Conservation (phyloP, 2,329 filamentous ascomycete genomes). For the Ophiostoma triangulosporum region DNA sequence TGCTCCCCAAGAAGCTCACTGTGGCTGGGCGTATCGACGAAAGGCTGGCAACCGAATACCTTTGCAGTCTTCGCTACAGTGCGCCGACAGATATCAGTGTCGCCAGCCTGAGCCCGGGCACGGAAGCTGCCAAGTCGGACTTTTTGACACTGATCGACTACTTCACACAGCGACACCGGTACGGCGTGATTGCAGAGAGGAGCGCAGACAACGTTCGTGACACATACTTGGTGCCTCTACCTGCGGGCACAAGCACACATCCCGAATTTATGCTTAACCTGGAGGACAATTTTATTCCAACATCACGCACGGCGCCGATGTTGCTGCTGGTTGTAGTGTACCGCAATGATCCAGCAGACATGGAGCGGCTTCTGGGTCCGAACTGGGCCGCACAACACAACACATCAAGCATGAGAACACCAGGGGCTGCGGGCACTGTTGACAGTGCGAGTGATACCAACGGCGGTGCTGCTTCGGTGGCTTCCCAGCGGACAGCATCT, state of each 20-base stretch:
- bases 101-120: constrained; percentile 53
- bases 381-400: constrained; percentile 18
- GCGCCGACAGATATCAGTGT: constrained; percentile 74
- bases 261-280: constrained; percentile 83
- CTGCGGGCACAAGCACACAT: constrained; percentile 53
- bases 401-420: background rate
- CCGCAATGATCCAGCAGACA: constrained; percentile 39
- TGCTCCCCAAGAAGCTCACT: constrained; percentile 57
- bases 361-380: constrained; percentile 25
- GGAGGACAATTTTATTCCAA: constrained; percentile 69
- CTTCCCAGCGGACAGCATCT: background rate
- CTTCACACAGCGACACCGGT: constrained; percentile 68
- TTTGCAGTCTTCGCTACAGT: constrained; percentile 75
- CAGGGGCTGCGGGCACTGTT: background rate
- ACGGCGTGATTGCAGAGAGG: constrained; percentile 75
- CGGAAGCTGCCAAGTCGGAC: constrained; percentile 42
- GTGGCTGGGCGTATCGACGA: constrained; percentile 73
- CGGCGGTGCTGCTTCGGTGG: constrained; percentile 6
- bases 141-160: constrained; percentile 78
- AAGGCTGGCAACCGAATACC: constrained; percentile 75
- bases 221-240: constrained; percentile 79
- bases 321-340: constrained; percentile 79
- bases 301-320: constrained; percentile 57
- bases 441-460: background rate
- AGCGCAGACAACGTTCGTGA: constrained; percentile 66